phyloP scores from a whole-genome alignment of 257 asterid genomes.

The Asclepias syriaca region DNA sequence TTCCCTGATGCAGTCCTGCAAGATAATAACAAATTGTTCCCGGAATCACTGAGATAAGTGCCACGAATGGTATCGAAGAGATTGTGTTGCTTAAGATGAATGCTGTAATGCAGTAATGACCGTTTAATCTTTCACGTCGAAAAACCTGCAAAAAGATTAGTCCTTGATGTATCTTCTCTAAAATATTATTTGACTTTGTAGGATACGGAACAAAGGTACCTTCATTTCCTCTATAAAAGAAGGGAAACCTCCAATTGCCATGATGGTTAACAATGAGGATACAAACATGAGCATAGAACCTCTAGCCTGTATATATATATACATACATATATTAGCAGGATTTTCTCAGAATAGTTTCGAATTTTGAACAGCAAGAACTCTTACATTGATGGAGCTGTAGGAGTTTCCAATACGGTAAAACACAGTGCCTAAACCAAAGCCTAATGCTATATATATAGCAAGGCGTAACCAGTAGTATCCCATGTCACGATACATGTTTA shows the following conservation, averaged over 20 bases:
- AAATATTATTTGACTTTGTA: too few relatives aligned
- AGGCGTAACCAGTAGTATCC: conserved; percentile 70
- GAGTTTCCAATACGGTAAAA: conserved; percentile 35
- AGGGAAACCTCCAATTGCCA: conserved; percentile 66
- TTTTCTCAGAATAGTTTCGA: neutral
- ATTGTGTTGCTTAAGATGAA: conserved; percentile 47
- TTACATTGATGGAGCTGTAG: conserved; percentile 25
- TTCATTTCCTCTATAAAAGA: conserved; percentile 59
- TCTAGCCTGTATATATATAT: conserved; percentile 20
- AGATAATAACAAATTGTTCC: conserved; percentile 52
- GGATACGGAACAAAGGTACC: conserved; percentile 7
- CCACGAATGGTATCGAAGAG: conserved; percentile 46
- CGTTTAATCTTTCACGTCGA: conserved; percentile 50
- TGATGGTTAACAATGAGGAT: conserved; percentile 36
- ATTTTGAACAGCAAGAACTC: conserved; percentile 6
- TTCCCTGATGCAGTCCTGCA: conserved; percentile 33
- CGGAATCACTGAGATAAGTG: conserved; percentile 44
- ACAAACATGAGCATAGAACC: conserved; percentile 33
- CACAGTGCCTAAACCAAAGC: conserved; percentile 49
- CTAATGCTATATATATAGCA: conserved; percentile 39
- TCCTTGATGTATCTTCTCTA: too few relatives aligned
- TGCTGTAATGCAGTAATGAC: conserved; percentile 51
- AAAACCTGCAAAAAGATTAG: conserved; percentile 41
- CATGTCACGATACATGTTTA: conserved; percentile 55
- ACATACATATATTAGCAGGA: too few relatives aligned